These are phyloP conservation scores for Rhodotorula sp. DNA, from an alignment of 1,284 basidiomycete genomes.

Conservation along the genomic window DNA sequence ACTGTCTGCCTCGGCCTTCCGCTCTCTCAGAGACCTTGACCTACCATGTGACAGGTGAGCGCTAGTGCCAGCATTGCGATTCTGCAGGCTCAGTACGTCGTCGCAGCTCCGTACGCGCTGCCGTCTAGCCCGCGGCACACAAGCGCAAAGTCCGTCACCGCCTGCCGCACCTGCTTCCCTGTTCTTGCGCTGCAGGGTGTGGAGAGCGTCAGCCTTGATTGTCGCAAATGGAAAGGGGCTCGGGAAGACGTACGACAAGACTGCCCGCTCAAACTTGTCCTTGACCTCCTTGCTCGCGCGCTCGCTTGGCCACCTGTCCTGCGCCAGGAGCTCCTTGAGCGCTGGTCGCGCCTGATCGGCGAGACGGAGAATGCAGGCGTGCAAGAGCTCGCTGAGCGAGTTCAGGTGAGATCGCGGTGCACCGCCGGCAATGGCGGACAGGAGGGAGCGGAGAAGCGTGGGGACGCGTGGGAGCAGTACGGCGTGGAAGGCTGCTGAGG, in stretches of 20 bases:
- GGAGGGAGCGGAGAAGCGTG: conserved; percentile 30
- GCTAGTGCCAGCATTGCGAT: too few species aligned
- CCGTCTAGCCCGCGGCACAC: conserved; percentile 44
- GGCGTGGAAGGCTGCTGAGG: conserved; percentile 22
- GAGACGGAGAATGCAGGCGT: conserved; percentile 43
- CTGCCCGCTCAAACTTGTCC: conserved; percentile 34
- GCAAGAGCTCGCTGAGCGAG: conserved; percentile 44
- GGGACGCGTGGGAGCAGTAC: conserved; percentile 23
- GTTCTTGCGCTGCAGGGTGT: conserved; percentile 31
- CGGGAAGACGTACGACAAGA: conserved; percentile 26
- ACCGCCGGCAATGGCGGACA: conserved; percentile 35
- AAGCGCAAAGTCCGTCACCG: conserved; percentile 43
- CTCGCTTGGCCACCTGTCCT: conserved; percentile 31
- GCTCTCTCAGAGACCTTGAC: too few species aligned
- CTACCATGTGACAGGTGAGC: too few species aligned
- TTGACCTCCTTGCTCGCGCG: conserved; percentile 35
- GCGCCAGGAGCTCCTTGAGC: conserved; percentile 34
- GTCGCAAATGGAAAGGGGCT: neutral
- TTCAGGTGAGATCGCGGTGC: conserved; percentile 44
- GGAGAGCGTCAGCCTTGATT: neutral
- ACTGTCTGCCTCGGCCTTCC: too few species aligned
- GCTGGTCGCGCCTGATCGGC: conserved; percentile 36
- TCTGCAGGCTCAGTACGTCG: neutral
- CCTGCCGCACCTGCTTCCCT: conserved; percentile 39
- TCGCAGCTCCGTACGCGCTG: conserved; percentile 38